These are phyloP conservation scores for Lithocarpus polystachyus DNA, from an alignment of 306 rosid genomes.

Conservation along the genomic window DNA sequence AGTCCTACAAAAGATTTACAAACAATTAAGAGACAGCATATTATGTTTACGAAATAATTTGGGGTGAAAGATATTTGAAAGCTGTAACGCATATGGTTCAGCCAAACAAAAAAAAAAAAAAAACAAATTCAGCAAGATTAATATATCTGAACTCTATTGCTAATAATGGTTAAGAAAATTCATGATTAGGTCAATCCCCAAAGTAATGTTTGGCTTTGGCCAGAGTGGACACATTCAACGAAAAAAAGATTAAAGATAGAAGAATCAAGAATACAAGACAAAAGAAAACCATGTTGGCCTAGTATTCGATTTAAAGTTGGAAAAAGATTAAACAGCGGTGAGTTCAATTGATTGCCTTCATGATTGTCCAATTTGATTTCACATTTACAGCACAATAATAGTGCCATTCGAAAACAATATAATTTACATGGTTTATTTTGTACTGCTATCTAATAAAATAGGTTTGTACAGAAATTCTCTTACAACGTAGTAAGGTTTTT, in stretches of 20 bases:
- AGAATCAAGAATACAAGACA: too few species aligned
- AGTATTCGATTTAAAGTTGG: background rate
- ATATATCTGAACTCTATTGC: background rate
- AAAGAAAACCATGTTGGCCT: background rate
- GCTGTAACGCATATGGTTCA: too few species aligned
- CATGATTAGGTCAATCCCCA: slow-evolving; percentile 13
- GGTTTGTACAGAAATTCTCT: too few species aligned
- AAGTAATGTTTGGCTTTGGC: slow-evolving; percentile 40
- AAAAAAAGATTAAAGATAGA: background rate
- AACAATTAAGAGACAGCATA: too few species aligned
- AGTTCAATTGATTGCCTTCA: background rate
- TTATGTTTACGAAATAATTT: too few species aligned
- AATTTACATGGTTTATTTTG: too few species aligned
- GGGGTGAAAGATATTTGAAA: too few species aligned
- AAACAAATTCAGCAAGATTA: background rate
- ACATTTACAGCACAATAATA: background rate
- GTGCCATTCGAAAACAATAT: background rate
- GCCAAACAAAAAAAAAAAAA: background rate
- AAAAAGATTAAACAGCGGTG: background rate
- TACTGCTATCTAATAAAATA: too few species aligned
- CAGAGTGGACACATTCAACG: slow-evolving; percentile 21
- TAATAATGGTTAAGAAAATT: background rate
- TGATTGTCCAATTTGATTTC: background rate
- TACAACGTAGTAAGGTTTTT: background rate
- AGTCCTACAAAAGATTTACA: too few species aligned